phyloP scores from a whole-genome alignment of 805 yeast genomes.

The Candida suzukii region DNA sequence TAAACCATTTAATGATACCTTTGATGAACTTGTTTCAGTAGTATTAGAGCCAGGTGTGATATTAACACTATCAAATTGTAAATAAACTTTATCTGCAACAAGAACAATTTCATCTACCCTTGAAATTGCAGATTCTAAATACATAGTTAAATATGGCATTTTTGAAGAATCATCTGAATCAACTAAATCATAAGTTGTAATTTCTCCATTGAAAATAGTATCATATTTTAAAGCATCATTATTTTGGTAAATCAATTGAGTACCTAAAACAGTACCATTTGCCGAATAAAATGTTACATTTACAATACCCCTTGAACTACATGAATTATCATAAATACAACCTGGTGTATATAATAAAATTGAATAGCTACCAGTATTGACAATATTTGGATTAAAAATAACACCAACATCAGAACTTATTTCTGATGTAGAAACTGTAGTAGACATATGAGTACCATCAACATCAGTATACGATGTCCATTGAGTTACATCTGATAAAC shows the following conservation, averaged over 20 bases:
- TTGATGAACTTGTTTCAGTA: not conserved
- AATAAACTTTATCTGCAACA: constrained; percentile 65
- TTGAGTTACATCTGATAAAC: constrained; percentile 8
- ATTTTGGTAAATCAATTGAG: constrained; percentile 62
- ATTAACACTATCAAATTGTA: constrained; percentile 33
- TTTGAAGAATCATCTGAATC: constrained; percentile 17
- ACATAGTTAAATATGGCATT: constrained; percentile 32
- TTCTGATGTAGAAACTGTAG: constrained; percentile 20
- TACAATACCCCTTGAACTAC: constrained; percentile 65
- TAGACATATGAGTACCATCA: constrained; percentile 14
- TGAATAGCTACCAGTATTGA: constrained; percentile 68
- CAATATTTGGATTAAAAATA: constrained; percentile 58
- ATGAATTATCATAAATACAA: constrained; percentile 60
- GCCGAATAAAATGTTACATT: constrained; percentile 61
- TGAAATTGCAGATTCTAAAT: constrained; percentile 23
- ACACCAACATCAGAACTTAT: constrained; percentile 31
- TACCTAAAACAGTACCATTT: constrained; percentile 33
- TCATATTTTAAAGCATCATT: constrained; percentile 80
- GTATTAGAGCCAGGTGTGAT: constrained; percentile 5
- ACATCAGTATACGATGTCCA: constrained; percentile 16
- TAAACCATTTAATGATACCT: constrained; percentile 56
- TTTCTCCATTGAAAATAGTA: constrained; percentile 60
- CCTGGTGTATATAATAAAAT: constrained; percentile 83
- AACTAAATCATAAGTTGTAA: constrained; percentile 34
- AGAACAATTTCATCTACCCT: constrained; percentile 33